These are phyloP conservation scores for Cyberlindnera lachancei DNA, from an alignment of 805 yeast genomes.

Conservation along the genomic window DNA sequence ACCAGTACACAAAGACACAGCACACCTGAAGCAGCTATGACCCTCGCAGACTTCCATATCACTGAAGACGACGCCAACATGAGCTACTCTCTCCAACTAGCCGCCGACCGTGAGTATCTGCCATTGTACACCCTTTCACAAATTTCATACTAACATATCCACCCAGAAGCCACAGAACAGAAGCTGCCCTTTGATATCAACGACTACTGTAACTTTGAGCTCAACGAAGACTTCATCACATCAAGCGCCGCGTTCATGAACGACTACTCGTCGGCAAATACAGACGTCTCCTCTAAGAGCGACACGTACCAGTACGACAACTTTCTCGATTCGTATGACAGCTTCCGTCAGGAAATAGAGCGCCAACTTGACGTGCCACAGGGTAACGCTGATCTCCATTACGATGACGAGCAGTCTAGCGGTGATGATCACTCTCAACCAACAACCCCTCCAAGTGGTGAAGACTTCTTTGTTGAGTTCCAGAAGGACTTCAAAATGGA, in stretches of 20 bases:
- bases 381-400: background rate
- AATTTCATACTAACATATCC: too few relatives aligned
- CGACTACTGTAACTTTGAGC: constrained; percentile 19
- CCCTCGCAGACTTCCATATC: constrained; percentile 2
- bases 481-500: background rate
- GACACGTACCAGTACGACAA: constrained; percentile 1
- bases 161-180: too few relatives aligned
- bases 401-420: too few relatives aligned
- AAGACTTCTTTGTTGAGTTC: background rate
- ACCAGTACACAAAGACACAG: too few relatives aligned
- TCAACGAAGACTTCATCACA: constrained; percentile 17
- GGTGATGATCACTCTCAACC: too few relatives aligned
- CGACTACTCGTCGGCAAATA: constrained; percentile 7
- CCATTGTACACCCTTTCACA: background rate
- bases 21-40: constrained; percentile 1
- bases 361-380: background rate
- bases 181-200: constrained; percentile 20
- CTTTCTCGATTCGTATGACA: background rate
- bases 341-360: background rate
- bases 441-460: background rate
- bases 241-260: constrained; percentile 15
- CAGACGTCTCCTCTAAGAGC: background rate
- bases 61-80: background rate
- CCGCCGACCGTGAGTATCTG: constrained; percentile 6
- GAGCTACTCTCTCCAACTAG: background rate